A percentile compares a stretch with the other conserved stretches of the same genome.
phyloP scores from a whole-genome alignment of 2,329 filamentous ascomycete genomes.

The Ophiostoma populinum region DNA sequence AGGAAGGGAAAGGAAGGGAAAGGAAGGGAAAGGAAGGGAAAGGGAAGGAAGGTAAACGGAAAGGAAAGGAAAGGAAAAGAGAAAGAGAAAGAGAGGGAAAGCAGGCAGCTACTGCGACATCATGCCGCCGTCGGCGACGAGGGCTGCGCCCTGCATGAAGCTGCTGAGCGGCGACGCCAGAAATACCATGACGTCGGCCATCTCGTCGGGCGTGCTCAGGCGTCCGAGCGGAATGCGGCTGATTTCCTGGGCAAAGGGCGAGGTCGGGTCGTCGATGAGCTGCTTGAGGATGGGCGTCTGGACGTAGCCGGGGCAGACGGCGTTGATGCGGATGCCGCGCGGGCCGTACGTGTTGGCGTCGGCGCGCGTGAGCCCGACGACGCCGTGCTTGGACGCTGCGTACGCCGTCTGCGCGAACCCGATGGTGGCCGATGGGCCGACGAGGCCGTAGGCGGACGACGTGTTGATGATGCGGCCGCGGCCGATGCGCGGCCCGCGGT shows the following conservation, averaged over 20 bases:
- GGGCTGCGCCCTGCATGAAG: conserved; percentile 30
- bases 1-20: no score
- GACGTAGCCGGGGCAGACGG: conserved; percentile 32
- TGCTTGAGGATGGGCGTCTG: conserved; percentile 9
- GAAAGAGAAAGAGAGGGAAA: no score
- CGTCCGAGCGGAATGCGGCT: conserved; percentile 29
- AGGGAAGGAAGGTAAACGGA: no score
- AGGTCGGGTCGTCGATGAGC: conserved; percentile 13
- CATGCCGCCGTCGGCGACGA: conserved; percentile 31
- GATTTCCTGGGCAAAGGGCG: conserved; percentile 22
- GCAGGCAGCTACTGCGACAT: conserved; percentile 10
- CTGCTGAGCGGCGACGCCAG: conserved; percentile 34
- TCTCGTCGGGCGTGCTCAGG: conserved; percentile 30
- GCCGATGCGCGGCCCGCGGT: conserved; percentile 19
- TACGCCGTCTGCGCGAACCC: conserved; percentile 27
- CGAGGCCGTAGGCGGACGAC: conserved; percentile 32
- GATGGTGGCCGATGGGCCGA: conserved; percentile 18
- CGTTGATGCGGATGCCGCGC: conserved; percentile 38
- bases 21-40: no score
- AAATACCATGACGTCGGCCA: conserved; percentile 34
- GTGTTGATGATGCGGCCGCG: conserved; percentile 37
- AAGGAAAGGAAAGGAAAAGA: no score
- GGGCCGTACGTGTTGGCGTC: conserved; percentile 35
- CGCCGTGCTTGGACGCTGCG: conserved; percentile 33
- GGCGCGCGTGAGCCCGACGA: conserved; percentile 33